These are phyloP conservation scores for Xylariaceae sp. DNA, from an alignment of 2,329 filamentous ascomycete genomes.

Conservation along the genomic window DNA sequence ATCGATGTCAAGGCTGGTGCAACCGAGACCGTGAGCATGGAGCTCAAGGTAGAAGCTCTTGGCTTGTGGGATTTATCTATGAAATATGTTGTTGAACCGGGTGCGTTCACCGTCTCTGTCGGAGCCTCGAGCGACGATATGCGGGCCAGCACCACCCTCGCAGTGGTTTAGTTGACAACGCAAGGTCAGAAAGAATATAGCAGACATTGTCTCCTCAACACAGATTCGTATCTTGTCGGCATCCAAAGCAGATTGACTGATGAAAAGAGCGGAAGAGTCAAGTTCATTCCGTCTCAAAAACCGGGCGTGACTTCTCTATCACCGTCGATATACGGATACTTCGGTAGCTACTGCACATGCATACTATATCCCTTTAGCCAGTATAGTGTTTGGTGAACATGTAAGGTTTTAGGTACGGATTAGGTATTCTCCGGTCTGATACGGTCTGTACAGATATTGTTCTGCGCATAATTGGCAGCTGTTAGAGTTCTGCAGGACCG, in stretches of 20 bases:
- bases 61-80: conserved; percentile 55
- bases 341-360: no score
- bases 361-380: no score
- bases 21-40: conserved; percentile 47
- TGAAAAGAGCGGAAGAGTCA: no score
- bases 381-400: no score
- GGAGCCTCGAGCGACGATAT: conserved; percentile 57
- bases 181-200: background rate
- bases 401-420: no score
- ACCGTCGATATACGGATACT: no score
- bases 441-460: no score
- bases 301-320: no score
- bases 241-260: no score
- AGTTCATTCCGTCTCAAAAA: no score
- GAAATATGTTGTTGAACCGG: conserved; percentile 69
- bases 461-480: background rate
- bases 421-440: background rate
- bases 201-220: no score
- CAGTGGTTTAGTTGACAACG: conserved; percentile 34
- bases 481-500: background rate
- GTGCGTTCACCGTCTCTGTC: conserved; percentile 58
- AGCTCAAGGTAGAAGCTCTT: conserved; percentile 44
- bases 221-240: no score
- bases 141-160: conserved; percentile 51
- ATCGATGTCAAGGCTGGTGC: conserved; percentile 55